These are phyloP conservation scores for Quercus parvula DNA, from an alignment of 306 rosid genomes.

Conservation along the genomic window DNA sequence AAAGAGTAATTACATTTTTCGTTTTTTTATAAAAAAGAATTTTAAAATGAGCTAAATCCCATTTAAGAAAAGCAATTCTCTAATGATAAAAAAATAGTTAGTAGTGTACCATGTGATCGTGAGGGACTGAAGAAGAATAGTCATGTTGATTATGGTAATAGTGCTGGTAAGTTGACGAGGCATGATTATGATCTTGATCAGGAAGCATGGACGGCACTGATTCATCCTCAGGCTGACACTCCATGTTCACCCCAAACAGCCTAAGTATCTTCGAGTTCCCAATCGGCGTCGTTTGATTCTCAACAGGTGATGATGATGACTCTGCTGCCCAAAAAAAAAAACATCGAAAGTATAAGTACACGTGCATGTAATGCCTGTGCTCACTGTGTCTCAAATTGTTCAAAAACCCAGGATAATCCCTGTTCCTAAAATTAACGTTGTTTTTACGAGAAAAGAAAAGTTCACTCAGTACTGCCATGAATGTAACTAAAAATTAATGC, in stretches of 20 bases:
- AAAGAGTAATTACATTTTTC: no score
- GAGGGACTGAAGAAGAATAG: conserved; percentile 29
- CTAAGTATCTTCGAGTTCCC: conserved; percentile 65
- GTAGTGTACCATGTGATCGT: conserved; percentile 60
- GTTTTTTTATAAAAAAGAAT: no score
- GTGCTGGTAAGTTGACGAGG: conserved; percentile 32
- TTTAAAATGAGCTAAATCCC: no score
- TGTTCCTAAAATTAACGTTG: not conserved
- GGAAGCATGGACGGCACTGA: conserved; percentile 33
- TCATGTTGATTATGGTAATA: conserved; percentile 25
- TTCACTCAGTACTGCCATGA: no score
- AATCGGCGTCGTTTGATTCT: conserved; percentile 41
- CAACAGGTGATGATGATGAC: conserved; percentile 20
- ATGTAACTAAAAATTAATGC: not conserved
- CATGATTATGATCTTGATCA: conserved; percentile 9
- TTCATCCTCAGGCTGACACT: conserved; percentile 52
- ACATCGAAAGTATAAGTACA: conserved; percentile 17
- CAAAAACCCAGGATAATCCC: no score
- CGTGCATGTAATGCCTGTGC: conserved; percentile 28
- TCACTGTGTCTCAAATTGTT: not conserved
- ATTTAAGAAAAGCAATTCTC: not conserved
- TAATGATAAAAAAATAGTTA: not conserved
- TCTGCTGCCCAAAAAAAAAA: conserved; percentile 15
- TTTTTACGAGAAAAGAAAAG: not conserved
- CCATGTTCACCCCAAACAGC: conserved; percentile 91